Percentiles rank a stretch among this genome's conserved stretches.
These are phyloP conservation scores for Kalmanozyma brasiliensis DNA, from an alignment of 1,284 basidiomycete genomes.

Conservation along the genomic window DNA sequence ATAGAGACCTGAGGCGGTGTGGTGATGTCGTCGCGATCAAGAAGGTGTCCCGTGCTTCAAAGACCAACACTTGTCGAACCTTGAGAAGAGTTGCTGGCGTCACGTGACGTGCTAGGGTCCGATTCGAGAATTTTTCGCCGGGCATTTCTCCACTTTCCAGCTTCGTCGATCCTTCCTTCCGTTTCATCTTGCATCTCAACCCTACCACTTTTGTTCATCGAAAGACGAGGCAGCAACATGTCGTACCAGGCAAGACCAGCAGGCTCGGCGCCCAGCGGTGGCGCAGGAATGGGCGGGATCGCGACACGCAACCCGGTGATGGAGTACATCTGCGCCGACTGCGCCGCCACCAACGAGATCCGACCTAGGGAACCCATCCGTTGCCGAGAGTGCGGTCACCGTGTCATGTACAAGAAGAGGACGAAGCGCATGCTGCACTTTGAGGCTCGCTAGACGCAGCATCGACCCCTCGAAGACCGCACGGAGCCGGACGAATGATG, in stretches of 20 bases:
- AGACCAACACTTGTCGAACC: constrained; percentile 1
- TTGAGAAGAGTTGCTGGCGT: background rate
- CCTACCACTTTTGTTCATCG: background rate
- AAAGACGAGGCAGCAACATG: constrained; percentile 17
- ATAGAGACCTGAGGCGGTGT: too few relatives aligned
- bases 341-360: constrained; percentile 91
- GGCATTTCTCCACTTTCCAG: constrained; percentile 41
- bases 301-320: constrained; percentile 53
- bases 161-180: background rate
- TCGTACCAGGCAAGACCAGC: constrained; percentile 51
- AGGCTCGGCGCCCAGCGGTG: constrained; percentile 35
- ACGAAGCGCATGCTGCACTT: constrained; percentile 77
- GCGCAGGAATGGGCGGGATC: constrained; percentile 31
- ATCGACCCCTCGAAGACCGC: too few relatives aligned
- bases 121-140: constrained; percentile 17
- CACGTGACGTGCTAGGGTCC: constrained; percentile 29
- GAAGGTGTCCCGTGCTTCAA: constrained; percentile 1
- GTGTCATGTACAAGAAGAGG: constrained; percentile 99
- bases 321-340: constrained; percentile 92
- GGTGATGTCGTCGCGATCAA: too few relatives aligned
- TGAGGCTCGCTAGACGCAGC: constrained; percentile 35
- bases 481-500: too few relatives aligned
- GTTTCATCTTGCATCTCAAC: constrained; percentile 5
- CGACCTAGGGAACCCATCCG: constrained; percentile 93
- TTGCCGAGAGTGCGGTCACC: constrained; percentile 95